phyloP scores from a whole-genome alignment of 2,329 filamentous ascomycete genomes.

The Fusarium continuum region DNA sequence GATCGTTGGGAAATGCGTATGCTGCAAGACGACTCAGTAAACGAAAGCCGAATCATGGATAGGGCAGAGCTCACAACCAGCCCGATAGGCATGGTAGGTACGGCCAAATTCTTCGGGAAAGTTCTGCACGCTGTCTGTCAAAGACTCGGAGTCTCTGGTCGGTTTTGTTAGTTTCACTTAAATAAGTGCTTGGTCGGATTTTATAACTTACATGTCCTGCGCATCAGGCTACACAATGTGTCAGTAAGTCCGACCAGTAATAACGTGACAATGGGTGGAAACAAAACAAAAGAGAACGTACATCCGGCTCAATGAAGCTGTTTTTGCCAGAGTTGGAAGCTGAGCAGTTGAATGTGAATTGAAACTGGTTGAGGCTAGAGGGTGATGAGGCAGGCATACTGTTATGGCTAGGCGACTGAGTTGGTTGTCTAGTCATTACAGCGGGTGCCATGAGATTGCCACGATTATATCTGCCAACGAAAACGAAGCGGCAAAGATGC shows the following conservation, averaged over 20 bases:
- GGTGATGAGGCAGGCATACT: slow-evolving; percentile 26
- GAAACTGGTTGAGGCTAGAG: slow-evolving; percentile 37
- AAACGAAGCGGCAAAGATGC: neutral
- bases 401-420: slow-evolving; percentile 15
- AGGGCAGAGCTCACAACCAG: slow-evolving; percentile 53
- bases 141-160: slow-evolving; percentile 47
- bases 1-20: slow-evolving; percentile 58
- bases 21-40: slow-evolving; percentile 44
- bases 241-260: slow-evolving; percentile 24
- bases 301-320: slow-evolving; percentile 48
- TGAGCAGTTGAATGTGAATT: slow-evolving; percentile 49
- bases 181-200: neutral
- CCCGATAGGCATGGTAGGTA: slow-evolving; percentile 58
- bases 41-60: neutral
- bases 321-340: slow-evolving; percentile 40
- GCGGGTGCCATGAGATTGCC: slow-evolving; percentile 4
- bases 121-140: slow-evolving; percentile 54
- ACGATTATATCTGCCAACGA: neutral
- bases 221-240: slow-evolving; percentile 33
- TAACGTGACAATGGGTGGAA: neutral
- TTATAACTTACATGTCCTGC: slow-evolving; percentile 37
- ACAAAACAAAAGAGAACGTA: slow-evolving; percentile 30
- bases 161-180: slow-evolving; percentile 24
- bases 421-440: slow-evolving; percentile 29
- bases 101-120: slow-evolving; percentile 56